These are phyloP conservation scores for Fusarium nurragi DNA, from an alignment of 2,329 filamentous ascomycete species.

Conservation along the genomic window DNA sequence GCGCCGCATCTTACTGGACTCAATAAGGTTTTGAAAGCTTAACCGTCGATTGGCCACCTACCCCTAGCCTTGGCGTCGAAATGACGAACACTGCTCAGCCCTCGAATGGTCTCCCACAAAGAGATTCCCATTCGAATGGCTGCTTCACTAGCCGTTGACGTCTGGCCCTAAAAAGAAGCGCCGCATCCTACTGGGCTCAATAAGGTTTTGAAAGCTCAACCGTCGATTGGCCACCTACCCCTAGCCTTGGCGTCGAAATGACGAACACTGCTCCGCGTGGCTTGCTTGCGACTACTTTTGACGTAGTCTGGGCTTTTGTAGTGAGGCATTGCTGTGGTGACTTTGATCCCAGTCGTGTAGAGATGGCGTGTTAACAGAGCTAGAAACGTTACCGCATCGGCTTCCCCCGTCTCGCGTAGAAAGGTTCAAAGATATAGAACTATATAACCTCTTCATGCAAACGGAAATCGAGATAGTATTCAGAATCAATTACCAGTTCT, in stretches of 20 bases:
- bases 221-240: not conserved
- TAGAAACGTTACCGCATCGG: not conserved
- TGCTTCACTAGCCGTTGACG: not conserved
- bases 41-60: not conserved
- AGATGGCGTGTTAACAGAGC: not conserved
- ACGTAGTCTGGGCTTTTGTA: not conserved
- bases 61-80: not conserved
- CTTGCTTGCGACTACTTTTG: not conserved
- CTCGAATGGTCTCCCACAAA: too few species aligned
- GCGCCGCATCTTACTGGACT: slow-evolving; percentile 18
- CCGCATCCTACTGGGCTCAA: slow-evolving; percentile 13
- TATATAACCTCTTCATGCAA: not conserved
- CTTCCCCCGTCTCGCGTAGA: not conserved
- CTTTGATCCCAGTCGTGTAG: slow-evolving; percentile 1
- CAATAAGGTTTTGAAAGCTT: not conserved
- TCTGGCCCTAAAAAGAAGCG: not conserved
- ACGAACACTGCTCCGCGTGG: not conserved
- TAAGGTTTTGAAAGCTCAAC: not conserved
- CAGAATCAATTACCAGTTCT: not conserved
- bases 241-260: not conserved
- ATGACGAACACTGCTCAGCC: not conserved
- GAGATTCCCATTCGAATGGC: slow-evolving; percentile 3
- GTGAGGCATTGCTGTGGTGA: slow-evolving; percentile 6
- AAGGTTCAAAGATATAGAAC: not conserved
- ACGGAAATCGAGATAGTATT: not conserved